Evolutionary conservation across 129 eudicot genomes (phyloP).

Genomic region (Helianthus annuus): HanXRQr2.0-SUNRISE NC_035446.2:155496991-155497490

Average conservation of each 20-base stretch:
- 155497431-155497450: constrained; percentile 49
- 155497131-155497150: constrained; percentile 29
- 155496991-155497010: constrained; percentile 33
- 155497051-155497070: constrained; percentile 21
- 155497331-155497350: constrained; percentile 66
- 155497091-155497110: constrained; percentile 32
- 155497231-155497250: neutral
- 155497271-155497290: neutral
- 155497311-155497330: constrained; percentile 76
- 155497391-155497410: constrained; percentile 88
- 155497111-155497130: constrained; percentile 29
- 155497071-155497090: constrained; percentile 21
- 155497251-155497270: neutral
- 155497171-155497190: constrained; percentile 58
- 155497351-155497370: constrained; percentile 75
- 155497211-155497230: constrained; percentile 38
- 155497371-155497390: constrained; percentile 95
- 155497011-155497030: too few species aligned
- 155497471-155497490: neutral
- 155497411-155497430: constrained; percentile 76
- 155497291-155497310: constrained; percentile 57
- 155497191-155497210: constrained; percentile 47
- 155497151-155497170: constrained; percentile 55
- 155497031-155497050: constrained; percentile 27
- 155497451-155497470: constrained; percentile 10